Conservation (phyloP, 2,329 filamentous ascomycete species). For the Scedosporium dehoogii region DNA sequence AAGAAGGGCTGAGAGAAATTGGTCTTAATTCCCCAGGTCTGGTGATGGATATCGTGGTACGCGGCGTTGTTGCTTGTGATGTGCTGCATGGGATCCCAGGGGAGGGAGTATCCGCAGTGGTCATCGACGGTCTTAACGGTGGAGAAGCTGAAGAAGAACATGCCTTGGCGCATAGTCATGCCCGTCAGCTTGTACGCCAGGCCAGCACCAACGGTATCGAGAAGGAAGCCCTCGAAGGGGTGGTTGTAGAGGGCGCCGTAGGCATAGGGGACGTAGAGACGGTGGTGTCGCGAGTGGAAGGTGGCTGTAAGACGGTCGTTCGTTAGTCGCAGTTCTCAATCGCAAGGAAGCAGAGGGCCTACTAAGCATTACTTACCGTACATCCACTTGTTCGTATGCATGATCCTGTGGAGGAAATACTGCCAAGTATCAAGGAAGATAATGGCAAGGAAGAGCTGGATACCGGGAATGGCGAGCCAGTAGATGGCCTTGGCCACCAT, state of each 20-base stretch:
- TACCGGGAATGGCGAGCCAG: slow-evolving; percentile 60
- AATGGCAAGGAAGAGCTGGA: slow-evolving; percentile 70
- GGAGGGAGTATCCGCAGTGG: slow-evolving; percentile 92
- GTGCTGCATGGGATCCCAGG: slow-evolving; percentile 87
- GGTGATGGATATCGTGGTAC: slow-evolving; percentile 97
- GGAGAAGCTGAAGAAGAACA: slow-evolving; percentile 80
- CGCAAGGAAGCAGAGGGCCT: slow-evolving; percentile 5
- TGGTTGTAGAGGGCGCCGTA: slow-evolving; percentile 97
- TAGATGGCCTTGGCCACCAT: slow-evolving; percentile 67
- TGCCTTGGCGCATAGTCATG: slow-evolving; percentile 78
- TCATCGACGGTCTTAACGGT: slow-evolving; percentile 97
- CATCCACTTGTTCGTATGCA: slow-evolving; percentile 97
- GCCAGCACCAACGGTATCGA: slow-evolving; percentile 83
- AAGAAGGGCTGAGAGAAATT: slow-evolving; percentile 91
- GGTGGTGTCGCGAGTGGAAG: slow-evolving; percentile 92
- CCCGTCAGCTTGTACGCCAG: slow-evolving; percentile 71
- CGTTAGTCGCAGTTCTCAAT: slow-evolving; percentile 39
- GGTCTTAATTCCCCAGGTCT: slow-evolving; percentile 97
- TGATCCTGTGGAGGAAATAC: slow-evolving; percentile 90
- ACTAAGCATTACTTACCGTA: slow-evolving; percentile 58
- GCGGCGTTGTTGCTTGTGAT: slow-evolving; percentile 90
- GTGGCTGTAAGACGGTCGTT: slow-evolving; percentile 48
- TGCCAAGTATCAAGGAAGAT: slow-evolving; percentile 90
- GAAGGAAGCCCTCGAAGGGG: slow-evolving; percentile 82
- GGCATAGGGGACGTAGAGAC: slow-evolving; percentile 93